Percentiles rank a stretch among this genome's conserved stretches.
Evolutionary conservation across 495 filamentous ascomycete species (phyloP).

Genomic region (Cudoniella acicularis): DNA sequence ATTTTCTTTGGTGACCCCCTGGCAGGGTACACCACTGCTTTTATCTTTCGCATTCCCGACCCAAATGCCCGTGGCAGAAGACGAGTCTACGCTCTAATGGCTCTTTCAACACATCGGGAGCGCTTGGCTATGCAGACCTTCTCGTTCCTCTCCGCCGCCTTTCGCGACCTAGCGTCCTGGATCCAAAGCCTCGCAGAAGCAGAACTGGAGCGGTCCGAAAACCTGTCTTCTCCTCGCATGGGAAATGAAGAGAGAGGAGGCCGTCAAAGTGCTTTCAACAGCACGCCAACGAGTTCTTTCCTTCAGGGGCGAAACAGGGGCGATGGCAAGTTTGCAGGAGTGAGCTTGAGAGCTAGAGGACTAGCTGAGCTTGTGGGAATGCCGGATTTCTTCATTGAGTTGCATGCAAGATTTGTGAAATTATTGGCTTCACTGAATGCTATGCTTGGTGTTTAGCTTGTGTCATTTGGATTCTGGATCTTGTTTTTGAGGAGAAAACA

Average conservation of each 20-base stretch:
- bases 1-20: conserved; percentile 82
- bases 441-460: conserved; percentile 12
- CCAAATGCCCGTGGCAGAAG: conserved; percentile 81
- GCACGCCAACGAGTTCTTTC: conserved; percentile 59
- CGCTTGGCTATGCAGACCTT: conserved; percentile 72
- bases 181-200: conserved; percentile 59
- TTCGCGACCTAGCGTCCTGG: conserved; percentile 70
- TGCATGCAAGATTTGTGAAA: conserved; percentile 76
- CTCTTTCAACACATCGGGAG: conserved; percentile 69
- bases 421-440: conserved; percentile 58
- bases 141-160: conserved; percentile 67
- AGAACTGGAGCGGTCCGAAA: conserved; percentile 49
- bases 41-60: conserved; percentile 86
- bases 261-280: conserved; percentile 13
- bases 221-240: conserved; percentile 21
- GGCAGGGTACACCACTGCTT: conserved; percentile 87
- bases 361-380: conserved; percentile 83
- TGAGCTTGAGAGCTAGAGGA: conserved; percentile 63
- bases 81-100: conserved; percentile 83
- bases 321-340: conserved; percentile 46
- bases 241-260: conserved; percentile 22
- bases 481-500: not conserved
- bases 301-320: conserved; percentile 58
- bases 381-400: conserved; percentile 82
- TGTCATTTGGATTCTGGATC: not conserved